A percentile compares a stretch with the other conserved stretches of the same genome.
Evolutionary conservation across 371 early-diverging fungal species (phyloP).

Genomic region (Racocetra persica): DNA sequence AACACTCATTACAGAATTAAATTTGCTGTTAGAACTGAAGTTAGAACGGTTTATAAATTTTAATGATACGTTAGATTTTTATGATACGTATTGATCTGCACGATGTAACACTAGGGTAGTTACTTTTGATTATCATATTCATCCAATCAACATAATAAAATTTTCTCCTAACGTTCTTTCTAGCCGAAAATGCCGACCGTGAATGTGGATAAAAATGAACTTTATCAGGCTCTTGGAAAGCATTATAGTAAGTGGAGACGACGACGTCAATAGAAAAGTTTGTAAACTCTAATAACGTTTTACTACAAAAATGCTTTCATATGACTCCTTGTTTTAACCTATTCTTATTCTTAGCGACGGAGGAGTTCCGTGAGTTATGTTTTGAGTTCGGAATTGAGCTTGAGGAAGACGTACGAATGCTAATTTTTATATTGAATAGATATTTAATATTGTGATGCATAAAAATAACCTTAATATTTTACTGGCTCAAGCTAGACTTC

Average conservation of each 20-base stretch:
- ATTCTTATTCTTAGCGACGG: conserved; percentile 60
- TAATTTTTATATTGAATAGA: background rate
- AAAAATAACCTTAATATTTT: background rate
- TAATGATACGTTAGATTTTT: too few species aligned
- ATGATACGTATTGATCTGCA: too few species aligned
- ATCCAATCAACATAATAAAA: too few species aligned
- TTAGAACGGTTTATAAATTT: too few species aligned
- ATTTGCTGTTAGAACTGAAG: too few species aligned
- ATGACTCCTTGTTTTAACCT: background rate
- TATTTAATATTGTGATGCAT: conserved; percentile 8
- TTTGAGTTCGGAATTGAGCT: conserved; percentile 99
- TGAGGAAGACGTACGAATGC: conserved; percentile 89
- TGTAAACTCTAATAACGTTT: background rate
- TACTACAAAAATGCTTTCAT: conserved; percentile 4
- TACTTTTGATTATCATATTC: too few species aligned
- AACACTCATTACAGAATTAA: too few species aligned
- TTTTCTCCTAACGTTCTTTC: too few species aligned
- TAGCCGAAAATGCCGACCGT: conserved; percentile 86
- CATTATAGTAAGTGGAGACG: conserved; percentile 69
- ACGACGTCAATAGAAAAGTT: background rate
- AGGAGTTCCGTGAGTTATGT: conserved; percentile 96
- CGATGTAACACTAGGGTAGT: too few species aligned
- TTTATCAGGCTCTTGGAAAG: conserved; percentile 84
- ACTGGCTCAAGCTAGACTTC: conserved; percentile 69
- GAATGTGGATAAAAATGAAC: conserved; percentile 88